These are phyloP conservation scores for Talaromyces sp. DNA, from an alignment of 2,329 filamentous ascomycete species.

Conservation along the genomic window DNA sequence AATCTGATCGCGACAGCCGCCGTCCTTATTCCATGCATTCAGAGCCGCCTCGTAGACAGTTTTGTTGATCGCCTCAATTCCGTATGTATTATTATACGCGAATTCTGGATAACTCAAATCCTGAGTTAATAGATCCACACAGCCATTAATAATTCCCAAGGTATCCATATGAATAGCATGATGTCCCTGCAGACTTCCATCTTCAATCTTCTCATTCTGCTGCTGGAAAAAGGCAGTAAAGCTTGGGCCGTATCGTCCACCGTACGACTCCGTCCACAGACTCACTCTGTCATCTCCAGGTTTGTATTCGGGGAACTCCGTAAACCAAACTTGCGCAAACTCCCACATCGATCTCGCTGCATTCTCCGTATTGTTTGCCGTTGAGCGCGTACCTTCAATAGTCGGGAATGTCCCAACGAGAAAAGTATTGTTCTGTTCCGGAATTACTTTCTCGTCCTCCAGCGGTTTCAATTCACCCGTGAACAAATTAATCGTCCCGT, in stretches of 20 bases:
- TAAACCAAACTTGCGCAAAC: slow-evolving; percentile 58
- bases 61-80: slow-evolving; percentile 48
- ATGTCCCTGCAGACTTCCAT: slow-evolving; percentile 24
- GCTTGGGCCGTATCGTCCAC: slow-evolving; percentile 41
- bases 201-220: slow-evolving; percentile 39
- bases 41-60: slow-evolving; percentile 44
- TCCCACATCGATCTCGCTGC: slow-evolving; percentile 55
- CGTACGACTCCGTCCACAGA: slow-evolving; percentile 45
- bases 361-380: slow-evolving; percentile 49
- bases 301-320: slow-evolving; percentile 59
- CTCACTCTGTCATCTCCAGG: slow-evolving; percentile 50
- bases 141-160: slow-evolving; percentile 53
- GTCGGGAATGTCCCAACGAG: slow-evolving; percentile 50
- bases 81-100: slow-evolving; percentile 56
- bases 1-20: slow-evolving; percentile 53
- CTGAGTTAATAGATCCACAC: slow-evolving; percentile 49
- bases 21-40: slow-evolving; percentile 40
- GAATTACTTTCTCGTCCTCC: slow-evolving; percentile 21
- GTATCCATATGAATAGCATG: slow-evolving; percentile 47
- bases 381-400: slow-evolving; percentile 34
- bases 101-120: slow-evolving; percentile 47
- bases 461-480: slow-evolving; percentile 5
- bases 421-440: slow-evolving; percentile 49
- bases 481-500: slow-evolving; percentile 29
- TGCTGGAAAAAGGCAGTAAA: slow-evolving; percentile 38